Conservation (phyloP, 352 stramenopile genomes). For the Phytophthora tubulina region DNA sequence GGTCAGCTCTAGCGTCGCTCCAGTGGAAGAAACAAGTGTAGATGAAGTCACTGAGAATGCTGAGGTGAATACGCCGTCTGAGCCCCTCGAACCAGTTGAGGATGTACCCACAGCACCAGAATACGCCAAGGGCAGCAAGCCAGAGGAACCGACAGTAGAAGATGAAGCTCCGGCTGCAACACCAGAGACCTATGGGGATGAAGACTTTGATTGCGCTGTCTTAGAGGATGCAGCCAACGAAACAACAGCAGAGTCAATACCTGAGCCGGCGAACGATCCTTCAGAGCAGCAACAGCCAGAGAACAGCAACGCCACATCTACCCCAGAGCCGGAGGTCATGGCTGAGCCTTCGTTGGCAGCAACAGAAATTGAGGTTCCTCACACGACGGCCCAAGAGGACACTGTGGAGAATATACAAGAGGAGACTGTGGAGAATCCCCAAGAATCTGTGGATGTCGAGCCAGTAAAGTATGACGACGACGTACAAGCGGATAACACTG, state of each 20-base stretch:
- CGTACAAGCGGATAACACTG: background rate
- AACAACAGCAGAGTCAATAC: background rate
- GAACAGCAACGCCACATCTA: background rate
- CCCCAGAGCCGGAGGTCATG: background rate
- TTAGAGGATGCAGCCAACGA: background rate
- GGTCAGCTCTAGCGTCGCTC: background rate
- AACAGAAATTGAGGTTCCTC: slow-evolving; percentile 3
- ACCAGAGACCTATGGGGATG: slow-evolving; percentile 4
- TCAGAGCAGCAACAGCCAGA: slow-evolving; percentile 16
- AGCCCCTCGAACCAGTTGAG: background rate
- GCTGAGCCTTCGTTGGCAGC: background rate
- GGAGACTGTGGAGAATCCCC: background rate
- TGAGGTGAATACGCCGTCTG: background rate
- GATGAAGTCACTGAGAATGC: background rate
- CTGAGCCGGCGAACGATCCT: background rate
- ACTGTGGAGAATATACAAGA: background rate
- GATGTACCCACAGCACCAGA: background rate
- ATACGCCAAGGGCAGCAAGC: background rate
- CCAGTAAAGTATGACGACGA: slow-evolving; percentile 1
- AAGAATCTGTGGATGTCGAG: slow-evolving; percentile 4
- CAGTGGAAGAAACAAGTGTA: slow-evolving; percentile 7
- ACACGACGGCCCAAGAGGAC: background rate
- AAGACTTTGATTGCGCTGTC: slow-evolving; percentile 16
- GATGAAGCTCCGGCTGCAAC: background rate
- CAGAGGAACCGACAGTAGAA: slow-evolving; percentile 11